phyloP scores from a whole-genome alignment of 257 asterid genomes.

The Lycium barbarum region DNA sequence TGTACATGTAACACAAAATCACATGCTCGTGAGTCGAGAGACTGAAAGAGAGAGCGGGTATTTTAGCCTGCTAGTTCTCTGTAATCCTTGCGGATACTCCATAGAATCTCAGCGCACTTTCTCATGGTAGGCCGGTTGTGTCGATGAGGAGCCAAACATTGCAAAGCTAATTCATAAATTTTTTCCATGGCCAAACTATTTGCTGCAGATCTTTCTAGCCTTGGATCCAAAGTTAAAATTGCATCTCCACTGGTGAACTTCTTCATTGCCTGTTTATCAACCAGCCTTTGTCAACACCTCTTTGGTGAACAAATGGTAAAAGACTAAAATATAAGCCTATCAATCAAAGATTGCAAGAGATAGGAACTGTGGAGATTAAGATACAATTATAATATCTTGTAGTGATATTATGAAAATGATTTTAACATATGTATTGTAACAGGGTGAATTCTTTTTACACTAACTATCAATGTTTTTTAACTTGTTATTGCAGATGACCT shows the following conservation, averaged over 20 bases:
- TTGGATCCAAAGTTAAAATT: conserved; percentile 75
- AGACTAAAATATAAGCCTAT: background rate
- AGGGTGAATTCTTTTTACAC: background rate
- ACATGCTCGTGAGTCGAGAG: conserved; percentile 23
- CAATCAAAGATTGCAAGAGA: background rate
- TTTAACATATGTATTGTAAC: background rate
- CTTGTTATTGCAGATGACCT: background rate
- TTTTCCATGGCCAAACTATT: conserved; percentile 69
- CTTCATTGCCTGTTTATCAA: conserved; percentile 73
- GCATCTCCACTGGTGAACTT: conserved; percentile 78
- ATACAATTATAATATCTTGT: background rate
- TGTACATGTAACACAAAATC: background rate
- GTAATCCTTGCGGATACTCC: conserved; percentile 86
- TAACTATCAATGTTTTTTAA: background rate
- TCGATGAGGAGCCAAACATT: conserved; percentile 80
- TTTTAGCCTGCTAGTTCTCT: conserved; percentile 51
- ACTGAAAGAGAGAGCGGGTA: conserved; percentile 21
- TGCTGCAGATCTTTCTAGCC: conserved; percentile 67
- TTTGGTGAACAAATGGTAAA: background rate
- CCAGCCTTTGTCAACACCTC: background rate
- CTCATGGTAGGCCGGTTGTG: conserved; percentile 79
- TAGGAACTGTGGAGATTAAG: background rate
- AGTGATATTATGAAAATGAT: background rate
- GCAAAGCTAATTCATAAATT: conserved; percentile 68
- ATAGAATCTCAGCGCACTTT: conserved; percentile 84